Base-by-base conservation (phyloP, 352 stramenopile genomes). In the Elongisporangium prolatum region DNA sequence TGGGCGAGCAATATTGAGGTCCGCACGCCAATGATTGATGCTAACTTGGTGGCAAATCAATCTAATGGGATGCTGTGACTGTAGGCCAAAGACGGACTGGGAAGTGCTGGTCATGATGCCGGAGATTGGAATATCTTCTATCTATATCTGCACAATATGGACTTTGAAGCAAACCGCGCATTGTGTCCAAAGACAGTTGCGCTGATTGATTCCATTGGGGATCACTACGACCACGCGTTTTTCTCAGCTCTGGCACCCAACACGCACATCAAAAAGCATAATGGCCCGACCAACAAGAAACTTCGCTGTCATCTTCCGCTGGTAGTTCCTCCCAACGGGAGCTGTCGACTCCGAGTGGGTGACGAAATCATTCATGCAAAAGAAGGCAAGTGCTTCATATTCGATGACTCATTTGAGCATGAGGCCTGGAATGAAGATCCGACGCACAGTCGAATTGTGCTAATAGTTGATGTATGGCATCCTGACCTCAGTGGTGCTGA, bases 341-440 rank as follows among this genome's bases (percentile, higher is more conserved):
- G 65, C 38, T 91, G 86, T 22, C 68, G 77, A 10, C 69, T 97
- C 21, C 86, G 88, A 22, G 86, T 87, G 18, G 89, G 86, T 13
- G 67, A 80, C 52, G 69, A 94, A 53, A 71, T 77, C 10, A 67
- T 94, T 21, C 34, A 76, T 17, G 91, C 89, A 53, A 56, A 88
- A 48, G 79, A 97, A 63, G 95, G 95, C 52, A 89, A 97, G 49
- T 96, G 91, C n/a, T 80, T 99, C 25, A 65, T 99, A 4, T 98
- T 99, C 61, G 97, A 99, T 72, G 97, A 99, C 78, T 97, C 87
- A 21, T 99, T 98, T 70, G 91, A 99, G 73, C 97, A 99, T 72
- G 91, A 99, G 72, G 96, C 97, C 4, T 99, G 96, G 96, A 99
- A 99, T 72, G 77, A 90, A 55, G 75, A 94, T 52, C 55, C 88